Base-by-base conservation (phyloP, 2,329 filamentous ascomycete species). In the Moelleriella libera region DNA sequence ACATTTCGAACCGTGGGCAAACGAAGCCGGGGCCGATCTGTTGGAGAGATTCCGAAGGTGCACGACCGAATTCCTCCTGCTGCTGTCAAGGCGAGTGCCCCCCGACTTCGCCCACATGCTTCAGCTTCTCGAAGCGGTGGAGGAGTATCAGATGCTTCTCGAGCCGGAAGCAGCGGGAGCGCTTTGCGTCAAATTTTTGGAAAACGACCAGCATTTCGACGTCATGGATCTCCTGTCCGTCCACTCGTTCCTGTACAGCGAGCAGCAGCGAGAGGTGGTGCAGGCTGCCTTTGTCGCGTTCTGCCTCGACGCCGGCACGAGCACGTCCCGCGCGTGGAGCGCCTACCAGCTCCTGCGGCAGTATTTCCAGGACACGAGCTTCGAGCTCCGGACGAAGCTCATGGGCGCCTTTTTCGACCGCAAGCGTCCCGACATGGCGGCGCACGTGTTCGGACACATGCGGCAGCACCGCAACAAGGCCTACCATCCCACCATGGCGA, bases 391-490 rank as follows among this genome's bases (percentile, higher is more conserved):
- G 8, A 79, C 82, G 11, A 64, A 72, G 30, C 70, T 96, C 43
- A 94, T 98, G 85, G 74, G 82, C 28, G 71, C 76, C 28, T 96
- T 97, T 65, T 94, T 94, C 59, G 67, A 73, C 6, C 82, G 88
- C 40, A 74, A 77, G 30, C 80, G 88, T 9, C 74, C 86, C 10
- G 89, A 97, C 57, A 88, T 96, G 75, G 89, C 86, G 3, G 80
- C 80, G 44, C 75, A 88, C 51, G 80, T 94, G 34, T 96, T 98
- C 63, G 85, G 85, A 11, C 87, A 96, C 61, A 97, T 97, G 89
- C 84, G 88, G n/a, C 75, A 83, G 45, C 82, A 88, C 53, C 71
- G 75, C 29, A 77, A 82, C 49, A 67, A 68, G 3, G 66, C 69
- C 1, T 76, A 78, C 28, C 78, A 83, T 1, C 88, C 92, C 0